phyloP scores from a whole-genome alignment of 192 early-diverging fungal genomes.

The Lobosporangium transversale region DNA sequence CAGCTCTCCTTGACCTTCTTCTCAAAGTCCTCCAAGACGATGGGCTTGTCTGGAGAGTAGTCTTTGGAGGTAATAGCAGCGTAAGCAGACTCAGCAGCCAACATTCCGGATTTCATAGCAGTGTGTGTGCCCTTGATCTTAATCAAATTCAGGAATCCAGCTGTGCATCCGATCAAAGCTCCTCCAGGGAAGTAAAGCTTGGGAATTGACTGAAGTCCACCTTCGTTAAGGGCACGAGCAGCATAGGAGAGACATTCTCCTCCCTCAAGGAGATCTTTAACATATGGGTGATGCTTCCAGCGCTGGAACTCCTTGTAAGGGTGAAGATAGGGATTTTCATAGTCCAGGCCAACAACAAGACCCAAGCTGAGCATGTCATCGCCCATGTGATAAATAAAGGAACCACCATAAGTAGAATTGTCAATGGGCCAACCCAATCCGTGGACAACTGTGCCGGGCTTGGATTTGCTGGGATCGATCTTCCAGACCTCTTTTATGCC shows the following conservation, averaged over 20 bases:
- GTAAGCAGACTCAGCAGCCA: conserved; percentile 93
- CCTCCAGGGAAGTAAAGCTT: conserved; percentile 95
- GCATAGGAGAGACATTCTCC: conserved; percentile 93
- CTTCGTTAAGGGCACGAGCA: conserved; percentile 96
- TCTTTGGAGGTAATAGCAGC: conserved; percentile 69
- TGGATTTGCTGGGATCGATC: conserved; percentile 83
- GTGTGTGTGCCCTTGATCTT: conserved; percentile 99
- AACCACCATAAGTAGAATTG: conserved; percentile 91
- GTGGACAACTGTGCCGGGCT: conserved; percentile 85
- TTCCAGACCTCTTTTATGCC: conserved; percentile 99
- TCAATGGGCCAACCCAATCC: conserved; percentile 93
- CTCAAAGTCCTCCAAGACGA: conserved; percentile 83
- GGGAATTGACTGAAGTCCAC: conserved; percentile 95
- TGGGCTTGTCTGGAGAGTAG: conserved; percentile 60
- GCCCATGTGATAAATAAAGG: conserved; percentile 96
- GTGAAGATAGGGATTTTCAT: conserved; percentile 92
- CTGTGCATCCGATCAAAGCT: conserved; percentile 94
- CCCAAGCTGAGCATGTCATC: conserved; percentile 89
- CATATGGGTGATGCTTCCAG: conserved; percentile 93
- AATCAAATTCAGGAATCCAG: conserved; percentile 96
- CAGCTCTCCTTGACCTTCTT: conserved; percentile 84
- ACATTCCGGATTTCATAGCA: conserved; percentile 98
- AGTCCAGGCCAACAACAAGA: conserved; percentile 92
- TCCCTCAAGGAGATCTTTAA: conserved; percentile 85
- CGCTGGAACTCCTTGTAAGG: conserved; percentile 99